Percentiles rank a stretch among this genome's conserved stretches.
Conservation (phyloP, 495 filamentous ascomycete species). For the Staphylotrichum longicolle region DNA sequence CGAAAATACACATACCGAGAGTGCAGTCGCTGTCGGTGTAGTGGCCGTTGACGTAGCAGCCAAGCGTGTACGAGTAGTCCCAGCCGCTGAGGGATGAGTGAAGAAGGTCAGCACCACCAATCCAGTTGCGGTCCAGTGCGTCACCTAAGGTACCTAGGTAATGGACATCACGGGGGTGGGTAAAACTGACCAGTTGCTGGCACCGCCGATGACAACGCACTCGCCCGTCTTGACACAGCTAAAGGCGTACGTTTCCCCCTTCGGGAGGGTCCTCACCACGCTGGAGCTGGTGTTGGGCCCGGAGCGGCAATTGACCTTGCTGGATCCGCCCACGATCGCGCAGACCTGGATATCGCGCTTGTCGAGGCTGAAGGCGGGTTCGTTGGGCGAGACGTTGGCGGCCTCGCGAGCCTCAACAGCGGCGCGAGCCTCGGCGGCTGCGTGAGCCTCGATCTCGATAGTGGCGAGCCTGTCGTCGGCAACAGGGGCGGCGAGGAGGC, state of each 20-base stretch:
- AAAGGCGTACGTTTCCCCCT: constrained; percentile 33
- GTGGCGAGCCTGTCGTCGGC: constrained; percentile 11
- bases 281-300: constrained; percentile 33
- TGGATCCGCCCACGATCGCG: constrained; percentile 27
- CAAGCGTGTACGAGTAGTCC: constrained; percentile 34
- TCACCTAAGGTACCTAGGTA: background rate
- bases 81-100: constrained; percentile 7
- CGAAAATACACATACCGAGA: constrained; percentile 32
- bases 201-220: constrained; percentile 44
- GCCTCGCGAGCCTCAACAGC: background rate
- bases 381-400: background rate
- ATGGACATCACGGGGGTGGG: background rate
- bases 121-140: no score
- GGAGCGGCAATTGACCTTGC: constrained; percentile 48
- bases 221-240: constrained; percentile 48
- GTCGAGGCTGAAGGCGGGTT: constrained; percentile 28
- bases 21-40: constrained; percentile 35
- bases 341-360: constrained; percentile 34
- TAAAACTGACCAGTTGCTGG: constrained; percentile 24
- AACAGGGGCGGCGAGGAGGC: constrained; percentile 46
- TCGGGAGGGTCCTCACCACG: constrained; percentile 45
- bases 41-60: constrained; percentile 44
- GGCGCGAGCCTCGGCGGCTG: background rate
- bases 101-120: background rate
- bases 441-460: background rate